Conservation (phyloP, 331 rosid species). For the Acacia pycnantha region DNA sequence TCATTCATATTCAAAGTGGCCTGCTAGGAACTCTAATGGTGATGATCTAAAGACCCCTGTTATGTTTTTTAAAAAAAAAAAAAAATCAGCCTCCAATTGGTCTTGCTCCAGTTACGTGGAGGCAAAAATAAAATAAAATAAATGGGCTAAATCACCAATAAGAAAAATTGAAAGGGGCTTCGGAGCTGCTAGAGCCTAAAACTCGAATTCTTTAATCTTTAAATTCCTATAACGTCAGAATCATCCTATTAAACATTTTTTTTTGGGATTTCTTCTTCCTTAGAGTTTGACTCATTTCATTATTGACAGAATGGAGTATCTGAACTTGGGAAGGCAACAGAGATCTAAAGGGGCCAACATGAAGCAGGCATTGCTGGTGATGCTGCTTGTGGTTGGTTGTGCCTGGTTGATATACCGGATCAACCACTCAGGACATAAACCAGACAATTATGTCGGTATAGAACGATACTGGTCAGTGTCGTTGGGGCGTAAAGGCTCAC, state of each 20-base stretch:
- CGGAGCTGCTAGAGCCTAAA: not conserved
- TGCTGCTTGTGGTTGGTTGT: constrained; percentile 41
- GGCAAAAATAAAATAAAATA: not conserved
- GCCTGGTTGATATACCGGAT: constrained; percentile 55
- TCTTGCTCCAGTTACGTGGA: not conserved
- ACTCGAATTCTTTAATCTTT: not conserved
- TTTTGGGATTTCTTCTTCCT: not conserved
- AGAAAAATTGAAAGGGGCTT: not conserved
- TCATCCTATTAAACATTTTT: not conserved
- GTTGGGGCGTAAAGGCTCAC: constrained; percentile 47
- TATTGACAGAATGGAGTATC: constrained; percentile 44
- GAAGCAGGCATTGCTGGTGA: constrained; percentile 39
- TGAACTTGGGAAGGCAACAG: constrained; percentile 38
- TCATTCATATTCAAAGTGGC: not conserved
- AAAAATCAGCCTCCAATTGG: not conserved
- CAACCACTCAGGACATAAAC: constrained; percentile 29
- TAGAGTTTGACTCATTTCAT: not conserved
- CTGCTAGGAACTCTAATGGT: not conserved
- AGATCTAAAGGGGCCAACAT: constrained; percentile 40
- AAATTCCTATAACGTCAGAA: not conserved
- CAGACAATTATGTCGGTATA: constrained; percentile 19
- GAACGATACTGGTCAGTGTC: not conserved
- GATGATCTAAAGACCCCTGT: not conserved
- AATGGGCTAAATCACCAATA: not conserved
- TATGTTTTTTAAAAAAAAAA: too few species aligned